Evolutionary conservation across 2,329 filamentous ascomycete genomes (phyloP), one percentile per base, ranked within the genome.

Genomic region (Sporothrix protearum): DNA sequence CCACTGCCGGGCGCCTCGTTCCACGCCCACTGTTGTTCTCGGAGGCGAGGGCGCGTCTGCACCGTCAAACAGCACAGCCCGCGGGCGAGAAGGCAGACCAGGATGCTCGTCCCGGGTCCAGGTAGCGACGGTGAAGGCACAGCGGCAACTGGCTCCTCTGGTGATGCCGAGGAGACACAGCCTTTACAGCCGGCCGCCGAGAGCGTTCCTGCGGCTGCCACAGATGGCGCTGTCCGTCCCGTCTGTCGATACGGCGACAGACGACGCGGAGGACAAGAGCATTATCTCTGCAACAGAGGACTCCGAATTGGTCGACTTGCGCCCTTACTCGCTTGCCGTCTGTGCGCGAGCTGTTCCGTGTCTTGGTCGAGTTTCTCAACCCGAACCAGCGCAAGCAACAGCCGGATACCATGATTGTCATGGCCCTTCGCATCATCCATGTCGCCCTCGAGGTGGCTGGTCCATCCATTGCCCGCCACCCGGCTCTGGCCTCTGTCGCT

Each of bases 341-440:
- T 2, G 97, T 99, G 75, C 87, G 94, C 75, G 96, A 99, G 79
- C 86, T 99, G 0, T 97, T 99, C 79, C 87, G 96, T 69, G 96
- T 98, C 55, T 84, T 99, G 33, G 95, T 98, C 59, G 95, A 97
- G 79, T 89, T 99, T 19, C 83, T 99, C 33, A 94, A 99, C 78
- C 96, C 96, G 1, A 92, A 97, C 77, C 95, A 98, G 80, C 90
- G 89, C 69, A 92, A 95, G 76, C 93, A 97, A 79, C 93, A 97
- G 80, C 96, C 94, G 2, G 96, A 99, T 78, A 91, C 93, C 0
- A 96, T 98, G 91, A 89, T 95, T 76, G 93, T 99, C 53, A 99
- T 99, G 94, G 96, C 96, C 22, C 83, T 99, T 75, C 89, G 96
- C 57, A 98, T 99, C 74, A 96, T 99, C 71, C 96, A 99, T 79